These are phyloP conservation scores for Cylindrotheca fusiformis DNA, from an alignment of 108 stramenopile genomes.

Conservation along the genomic window DNA sequence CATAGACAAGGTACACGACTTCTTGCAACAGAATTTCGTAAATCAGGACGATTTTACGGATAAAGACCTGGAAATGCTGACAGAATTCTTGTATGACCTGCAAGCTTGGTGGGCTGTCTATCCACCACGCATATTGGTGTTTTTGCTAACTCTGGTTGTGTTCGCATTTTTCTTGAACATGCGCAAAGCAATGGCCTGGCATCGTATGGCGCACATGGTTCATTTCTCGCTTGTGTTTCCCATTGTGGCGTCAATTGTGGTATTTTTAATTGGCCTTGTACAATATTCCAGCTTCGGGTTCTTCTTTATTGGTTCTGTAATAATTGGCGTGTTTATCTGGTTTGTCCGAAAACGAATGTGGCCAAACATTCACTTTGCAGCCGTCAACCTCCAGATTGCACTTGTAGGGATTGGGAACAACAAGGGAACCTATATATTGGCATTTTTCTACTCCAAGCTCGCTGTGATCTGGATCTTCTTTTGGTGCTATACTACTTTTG, in stretches of 20 bases:
- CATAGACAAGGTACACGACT: constrained; percentile 3
- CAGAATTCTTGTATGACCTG: constrained; percentile 20
- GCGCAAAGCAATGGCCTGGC: too few species aligned
- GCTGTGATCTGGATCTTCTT: constrained; percentile 52
- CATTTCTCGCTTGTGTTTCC: too few species aligned
- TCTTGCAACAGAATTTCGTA: constrained; percentile 9
- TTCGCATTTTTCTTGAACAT: constrained; percentile 4
- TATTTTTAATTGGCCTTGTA: too few species aligned
- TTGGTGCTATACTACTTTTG: constrained; percentile 56
- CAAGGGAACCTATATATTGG: constrained; percentile 33
- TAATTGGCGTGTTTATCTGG: background rate
- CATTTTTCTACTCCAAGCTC: constrained; percentile 27
- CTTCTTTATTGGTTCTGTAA: too few species aligned
- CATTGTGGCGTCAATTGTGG: too few species aligned
- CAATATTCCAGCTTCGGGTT: too few species aligned
- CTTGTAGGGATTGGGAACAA: constrained; percentile 51
- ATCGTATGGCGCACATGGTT: too few species aligned
- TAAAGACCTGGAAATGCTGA: constrained; percentile 17
- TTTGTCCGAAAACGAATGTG: constrained; percentile 33
- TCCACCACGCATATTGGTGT: constrained; percentile 21
- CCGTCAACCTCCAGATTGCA: constrained; percentile 57
- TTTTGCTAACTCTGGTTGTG: constrained; percentile 8
- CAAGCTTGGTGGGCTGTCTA: constrained; percentile 16
- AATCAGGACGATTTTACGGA: constrained; percentile 27
- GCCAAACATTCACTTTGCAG: constrained; percentile 70